A percentile compares a stretch with the other conserved stretches of the same genome.
phyloP scores from a whole-genome alignment of 306 rosid species.

The Hippophae rhamnoides region DNA sequence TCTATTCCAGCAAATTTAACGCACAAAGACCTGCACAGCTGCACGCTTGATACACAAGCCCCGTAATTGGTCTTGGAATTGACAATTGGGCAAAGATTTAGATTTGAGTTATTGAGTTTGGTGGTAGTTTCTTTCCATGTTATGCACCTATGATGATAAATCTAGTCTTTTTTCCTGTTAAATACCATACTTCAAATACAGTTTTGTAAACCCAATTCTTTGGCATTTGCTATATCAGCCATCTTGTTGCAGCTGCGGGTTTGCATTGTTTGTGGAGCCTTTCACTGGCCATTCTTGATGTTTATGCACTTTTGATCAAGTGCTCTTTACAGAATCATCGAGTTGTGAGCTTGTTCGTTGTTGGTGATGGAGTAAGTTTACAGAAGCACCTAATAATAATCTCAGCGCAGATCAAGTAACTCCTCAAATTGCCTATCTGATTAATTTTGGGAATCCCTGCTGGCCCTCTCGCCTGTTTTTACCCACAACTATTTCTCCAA shows the following conservation, averaged over 20 bases:
- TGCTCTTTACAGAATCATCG: slow-evolving; percentile 60
- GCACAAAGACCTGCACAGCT: too few species aligned
- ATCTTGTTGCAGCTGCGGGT: slow-evolving; percentile 76
- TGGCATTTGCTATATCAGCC: slow-evolving; percentile 38
- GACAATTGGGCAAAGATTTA: too few species aligned
- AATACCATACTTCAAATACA: background rate
- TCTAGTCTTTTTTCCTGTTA: background rate
- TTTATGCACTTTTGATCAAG: slow-evolving; percentile 69
- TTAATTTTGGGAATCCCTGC: background rate
- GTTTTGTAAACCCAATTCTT: background rate
- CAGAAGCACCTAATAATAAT: background rate
- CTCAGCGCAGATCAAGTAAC: slow-evolving; percentile 4
- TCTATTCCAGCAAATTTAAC: too few species aligned
- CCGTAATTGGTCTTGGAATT: too few species aligned
- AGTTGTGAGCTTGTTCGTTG: slow-evolving; percentile 50
- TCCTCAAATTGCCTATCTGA: slow-evolving; percentile 9
- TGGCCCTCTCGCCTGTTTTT: background rate
- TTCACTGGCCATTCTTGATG: slow-evolving; percentile 55
- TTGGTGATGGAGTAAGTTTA: slow-evolving; percentile 88
- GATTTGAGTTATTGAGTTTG: too few species aligned
- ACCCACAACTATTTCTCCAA: too few species aligned
- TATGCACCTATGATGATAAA: too few species aligned
- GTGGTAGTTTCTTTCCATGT: too few species aligned
- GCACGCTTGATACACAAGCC: too few species aligned
- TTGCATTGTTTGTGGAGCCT: slow-evolving; percentile 74